These are phyloP conservation scores for Cyamopsis tetragonoloba DNA, from an alignment of 306 rosid species.

Conservation along the genomic window DNA sequence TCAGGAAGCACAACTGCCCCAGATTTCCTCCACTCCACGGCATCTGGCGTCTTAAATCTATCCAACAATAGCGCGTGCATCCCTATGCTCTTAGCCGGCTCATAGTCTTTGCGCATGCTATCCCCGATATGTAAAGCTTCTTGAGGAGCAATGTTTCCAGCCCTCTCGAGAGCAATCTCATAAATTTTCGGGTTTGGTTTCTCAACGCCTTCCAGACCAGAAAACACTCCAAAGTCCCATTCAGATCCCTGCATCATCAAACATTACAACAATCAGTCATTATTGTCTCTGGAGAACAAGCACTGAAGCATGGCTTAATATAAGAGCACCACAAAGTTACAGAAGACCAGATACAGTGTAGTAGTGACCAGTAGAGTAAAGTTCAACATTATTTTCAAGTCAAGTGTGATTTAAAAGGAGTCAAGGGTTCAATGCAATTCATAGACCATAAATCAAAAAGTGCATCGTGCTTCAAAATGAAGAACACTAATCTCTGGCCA, in stretches of 20 bases:
- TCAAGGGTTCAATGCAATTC: not conserved
- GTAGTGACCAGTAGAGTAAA: not conserved
- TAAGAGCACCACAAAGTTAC: not conserved
- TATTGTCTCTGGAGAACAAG: not conserved
- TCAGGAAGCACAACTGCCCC: slow-evolving; percentile 80
- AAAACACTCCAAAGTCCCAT: slow-evolving; percentile 97
- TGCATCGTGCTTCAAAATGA: not conserved
- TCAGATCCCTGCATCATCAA: slow-evolving; percentile 69
- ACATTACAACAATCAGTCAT: slow-evolving; percentile 12
- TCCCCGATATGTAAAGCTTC: slow-evolving; percentile 82
- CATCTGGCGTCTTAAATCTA: slow-evolving; percentile 87
- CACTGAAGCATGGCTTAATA: not conserved
- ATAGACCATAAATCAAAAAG: not conserved
- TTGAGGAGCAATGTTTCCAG: slow-evolving; percentile 66
- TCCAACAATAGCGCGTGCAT: slow-evolving; percentile 82
- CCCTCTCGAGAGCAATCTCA: slow-evolving; percentile 75
- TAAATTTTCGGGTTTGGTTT: slow-evolving; percentile 81
- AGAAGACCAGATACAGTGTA: not conserved
- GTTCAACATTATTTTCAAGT: slow-evolving; percentile 10
- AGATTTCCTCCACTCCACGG: slow-evolving; percentile 69
- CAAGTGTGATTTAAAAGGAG: not conserved
- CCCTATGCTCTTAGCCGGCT: slow-evolving; percentile 87
- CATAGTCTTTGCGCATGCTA: slow-evolving; percentile 86
- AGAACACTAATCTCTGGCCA: not conserved
- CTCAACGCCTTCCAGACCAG: slow-evolving; percentile 91